Evolutionary conservation across 352 stramenopile genomes (phyloP).

Genomic region (Pythium brachiatum): DNA sequence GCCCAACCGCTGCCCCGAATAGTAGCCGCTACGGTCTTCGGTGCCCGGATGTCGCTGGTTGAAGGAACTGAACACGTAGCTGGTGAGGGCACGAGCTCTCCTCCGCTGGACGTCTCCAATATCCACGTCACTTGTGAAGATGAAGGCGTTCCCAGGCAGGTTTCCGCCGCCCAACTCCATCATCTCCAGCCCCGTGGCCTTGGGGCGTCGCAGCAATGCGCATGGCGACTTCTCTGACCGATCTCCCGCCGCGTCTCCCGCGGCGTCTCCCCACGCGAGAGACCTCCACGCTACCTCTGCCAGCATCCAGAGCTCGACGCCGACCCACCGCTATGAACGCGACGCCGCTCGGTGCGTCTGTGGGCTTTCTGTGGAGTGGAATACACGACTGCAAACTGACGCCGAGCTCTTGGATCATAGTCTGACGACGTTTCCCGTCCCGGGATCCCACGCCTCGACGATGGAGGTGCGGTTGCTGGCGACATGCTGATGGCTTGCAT

Average conservation of each 20-base stretch:
- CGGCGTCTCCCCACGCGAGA: not conserved
- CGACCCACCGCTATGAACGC: not conserved
- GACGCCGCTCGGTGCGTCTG: no score
- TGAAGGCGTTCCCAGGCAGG: not conserved
- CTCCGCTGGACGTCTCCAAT: not conserved
- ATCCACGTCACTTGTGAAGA: not conserved
- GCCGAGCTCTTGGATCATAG: constrained; percentile 26
- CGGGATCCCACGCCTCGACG: constrained; percentile 48
- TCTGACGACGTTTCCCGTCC: constrained; percentile 68
- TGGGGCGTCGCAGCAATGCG: not conserved
- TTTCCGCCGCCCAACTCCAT: not conserved
- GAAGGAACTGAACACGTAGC: constrained; percentile 1
- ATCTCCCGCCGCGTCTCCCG: not conserved
- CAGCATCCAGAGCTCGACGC: constrained; percentile 1
- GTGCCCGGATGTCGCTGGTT: not conserved
- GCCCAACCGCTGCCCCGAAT: not conserved
- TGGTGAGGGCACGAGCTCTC: not conserved
- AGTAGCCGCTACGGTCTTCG: not conserved
- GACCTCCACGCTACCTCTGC: not conserved
- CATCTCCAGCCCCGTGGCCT: not conserved
- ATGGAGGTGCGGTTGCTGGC: constrained; percentile 34
- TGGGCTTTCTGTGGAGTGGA: no score
- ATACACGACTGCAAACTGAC: no score
- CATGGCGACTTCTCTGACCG: not conserved
- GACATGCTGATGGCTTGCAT: not conserved